Base-by-base conservation (phyloP, 257 asterid genomes). In the Orobanche coerulescens region DNA sequence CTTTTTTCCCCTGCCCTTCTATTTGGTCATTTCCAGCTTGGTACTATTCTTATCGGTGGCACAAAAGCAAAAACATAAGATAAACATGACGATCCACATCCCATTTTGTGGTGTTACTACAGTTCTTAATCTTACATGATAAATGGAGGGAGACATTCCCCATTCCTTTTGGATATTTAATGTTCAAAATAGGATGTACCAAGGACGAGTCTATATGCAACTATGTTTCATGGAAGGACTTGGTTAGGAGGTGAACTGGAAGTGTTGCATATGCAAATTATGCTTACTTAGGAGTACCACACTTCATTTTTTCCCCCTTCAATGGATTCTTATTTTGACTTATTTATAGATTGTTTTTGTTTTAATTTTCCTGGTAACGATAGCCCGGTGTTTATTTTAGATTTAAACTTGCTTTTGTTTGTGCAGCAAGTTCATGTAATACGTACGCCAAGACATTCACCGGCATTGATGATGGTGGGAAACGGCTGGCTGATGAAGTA, bases 401-500 rank as follows among this genome's bases (percentile, higher is more conserved):
- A 24, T 50, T 58, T 59, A 57, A 26, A 62, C 66, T 64, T 73
- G 48, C 73, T 61, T 78, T 23, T 65, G n/a, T 14, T 20, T 68
- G 49, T 74, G 79, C 94, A 93, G 97, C 88, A 33, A 92, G 97
- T 79, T 81, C 97, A 55, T 86, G 86, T 44, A 92, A 92, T 76
- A 80, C 68, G 63, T 92, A 79, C 76, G 79, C 87, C 24, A 92
- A 86, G 78, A 88, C 98, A 16, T 89, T 92, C 80, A 61, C 88
- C 2, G 98, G 98, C 65, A 84, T 89, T 71, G 95, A 84, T 67
- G 96, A 83, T 55, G 80, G 97, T 55, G 97, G 95, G 61, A 80
- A 81, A 75, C 81, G 97, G 58, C 82, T 92, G 75, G 98, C 95
- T 24, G 91, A 88, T 68, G 98, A 92, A 86, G 95, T 91, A 82